Conservation (phyloP, 2,329 filamentous ascomycete genomes). For the Trichoderma sp. region DNA sequence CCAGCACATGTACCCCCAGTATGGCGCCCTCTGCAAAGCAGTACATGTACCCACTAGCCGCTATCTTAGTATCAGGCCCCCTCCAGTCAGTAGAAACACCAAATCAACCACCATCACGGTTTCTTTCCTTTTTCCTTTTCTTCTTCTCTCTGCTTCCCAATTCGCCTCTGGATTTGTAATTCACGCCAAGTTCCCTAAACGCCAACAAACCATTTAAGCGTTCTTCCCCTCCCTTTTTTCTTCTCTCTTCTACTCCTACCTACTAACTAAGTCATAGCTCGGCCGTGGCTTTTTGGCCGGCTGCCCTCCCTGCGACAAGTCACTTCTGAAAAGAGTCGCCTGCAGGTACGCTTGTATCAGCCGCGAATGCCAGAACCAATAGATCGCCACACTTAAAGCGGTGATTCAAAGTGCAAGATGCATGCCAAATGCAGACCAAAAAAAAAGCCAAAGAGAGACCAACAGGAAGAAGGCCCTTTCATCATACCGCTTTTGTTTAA, state of each 20-base stretch:
- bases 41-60: neutral
- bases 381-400: neutral
- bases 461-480: neutral
- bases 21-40: neutral
- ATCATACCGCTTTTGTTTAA: neutral
- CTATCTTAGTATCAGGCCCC: neutral
- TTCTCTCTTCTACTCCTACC: neutral
- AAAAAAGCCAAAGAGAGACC: neutral
- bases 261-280: neutral
- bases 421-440: neutral
- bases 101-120: neutral
- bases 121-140: neutral
- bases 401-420: neutral
- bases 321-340: slow-evolving; percentile 12
- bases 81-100: neutral
- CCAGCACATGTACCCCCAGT: neutral
- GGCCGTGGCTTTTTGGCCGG: neutral
- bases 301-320: neutral
- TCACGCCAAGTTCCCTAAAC: neutral
- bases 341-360: slow-evolving; percentile 19
- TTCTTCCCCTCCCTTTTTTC: neutral
- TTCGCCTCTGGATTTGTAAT: neutral
- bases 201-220: neutral
- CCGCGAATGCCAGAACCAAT: neutral
- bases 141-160: neutral